These are phyloP conservation scores for Klebsormidium nitens DNA, from an alignment of 139 green algal species.

Conservation along the genomic window DNA sequence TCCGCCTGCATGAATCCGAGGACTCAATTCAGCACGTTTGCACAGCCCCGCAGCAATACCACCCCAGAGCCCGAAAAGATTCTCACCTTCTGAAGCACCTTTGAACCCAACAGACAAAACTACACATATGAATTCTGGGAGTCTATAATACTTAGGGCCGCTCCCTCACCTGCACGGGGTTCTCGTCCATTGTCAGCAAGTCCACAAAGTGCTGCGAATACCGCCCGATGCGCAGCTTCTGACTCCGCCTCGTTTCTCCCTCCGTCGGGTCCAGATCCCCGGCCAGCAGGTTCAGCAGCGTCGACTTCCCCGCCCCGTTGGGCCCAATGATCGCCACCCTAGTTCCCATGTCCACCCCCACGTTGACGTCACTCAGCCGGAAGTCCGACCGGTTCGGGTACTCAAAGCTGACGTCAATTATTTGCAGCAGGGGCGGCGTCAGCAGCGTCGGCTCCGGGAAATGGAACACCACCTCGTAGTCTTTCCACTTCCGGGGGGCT, in stretches of 20 bases:
- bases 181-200: slow-evolving; percentile 86
- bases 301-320: slow-evolving; percentile 90
- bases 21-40: too few species aligned
- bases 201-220: slow-evolving; percentile 99
- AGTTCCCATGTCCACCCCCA: slow-evolving; percentile 97
- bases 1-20: too few species aligned
- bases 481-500: slow-evolving; percentile 61
- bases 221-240: slow-evolving; percentile 92
- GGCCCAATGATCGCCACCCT: slow-evolving; percentile 92
- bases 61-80: too few species aligned
- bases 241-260: slow-evolving; percentile 77
- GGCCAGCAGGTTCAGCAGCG: slow-evolving; percentile 95
- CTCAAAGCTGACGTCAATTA: slow-evolving; percentile 86
- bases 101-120: too few species aligned
- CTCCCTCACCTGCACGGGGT: too few species aligned
- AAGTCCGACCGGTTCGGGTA: slow-evolving; percentile 72
- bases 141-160: too few species aligned
- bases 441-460: slow-evolving; percentile 95
- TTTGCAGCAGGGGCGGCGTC: slow-evolving; percentile 68
- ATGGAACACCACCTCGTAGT: slow-evolving; percentile 87
- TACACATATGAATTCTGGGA: too few species aligned
- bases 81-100: too few species aligned
- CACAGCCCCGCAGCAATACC: too few species aligned
- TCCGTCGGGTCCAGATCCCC: slow-evolving; percentile 83
- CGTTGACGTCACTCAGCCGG: slow-evolving; percentile 83